Percentiles rank a stretch among this genome's conserved stretches.
These are phyloP conservation scores for Thelonectria olida DNA, from an alignment of 2,329 filamentous ascomycete species.

Conservation along the genomic window DNA sequence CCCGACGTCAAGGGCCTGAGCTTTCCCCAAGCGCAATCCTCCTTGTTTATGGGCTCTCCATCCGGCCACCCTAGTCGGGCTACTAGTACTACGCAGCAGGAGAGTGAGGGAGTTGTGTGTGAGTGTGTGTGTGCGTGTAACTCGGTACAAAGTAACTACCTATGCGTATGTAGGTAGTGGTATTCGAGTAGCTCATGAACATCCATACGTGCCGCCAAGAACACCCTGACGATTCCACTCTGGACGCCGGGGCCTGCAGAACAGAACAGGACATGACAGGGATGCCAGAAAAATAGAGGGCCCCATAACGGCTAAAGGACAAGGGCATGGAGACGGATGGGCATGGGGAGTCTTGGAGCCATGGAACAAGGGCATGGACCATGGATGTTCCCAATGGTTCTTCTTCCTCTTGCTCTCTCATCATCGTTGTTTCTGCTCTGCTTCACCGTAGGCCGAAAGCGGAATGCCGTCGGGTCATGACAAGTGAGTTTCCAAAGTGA, in stretches of 20 bases:
- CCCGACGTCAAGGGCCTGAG: conserved; percentile 26
- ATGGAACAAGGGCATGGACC: not conserved
- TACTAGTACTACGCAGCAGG: too few relatives aligned
- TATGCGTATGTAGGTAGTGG: not conserved
- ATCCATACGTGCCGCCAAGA: conserved; percentile 8
- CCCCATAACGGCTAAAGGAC: not conserved
- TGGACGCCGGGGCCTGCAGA: not conserved
- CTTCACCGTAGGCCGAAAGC: conserved; percentile 12
- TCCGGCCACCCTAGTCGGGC: not conserved
- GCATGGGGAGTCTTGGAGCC: not conserved
- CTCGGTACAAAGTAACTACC: too few relatives aligned
- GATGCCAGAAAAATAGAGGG: not conserved
- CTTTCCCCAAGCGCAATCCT: conserved; percentile 16
- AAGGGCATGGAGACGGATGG: not conserved
- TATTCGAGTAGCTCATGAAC: conserved; percentile 4
- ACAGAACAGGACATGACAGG: not conserved
- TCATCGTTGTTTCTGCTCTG: not conserved
- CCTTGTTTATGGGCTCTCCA: not conserved
- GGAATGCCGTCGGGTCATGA: conserved; percentile 21
- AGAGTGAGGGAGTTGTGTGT: too few relatives aligned
- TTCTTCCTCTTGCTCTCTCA: too few relatives aligned
- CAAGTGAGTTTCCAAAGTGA: not conserved
- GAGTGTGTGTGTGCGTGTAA: too few relatives aligned
- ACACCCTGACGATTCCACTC: conserved; percentile 6
- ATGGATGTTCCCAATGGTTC: too few relatives aligned